A percentile compares a stretch with the other conserved stretches of the same genome.
Conservation (phyloP, 139 green algal species). For the Micractinium sp. region DNA sequence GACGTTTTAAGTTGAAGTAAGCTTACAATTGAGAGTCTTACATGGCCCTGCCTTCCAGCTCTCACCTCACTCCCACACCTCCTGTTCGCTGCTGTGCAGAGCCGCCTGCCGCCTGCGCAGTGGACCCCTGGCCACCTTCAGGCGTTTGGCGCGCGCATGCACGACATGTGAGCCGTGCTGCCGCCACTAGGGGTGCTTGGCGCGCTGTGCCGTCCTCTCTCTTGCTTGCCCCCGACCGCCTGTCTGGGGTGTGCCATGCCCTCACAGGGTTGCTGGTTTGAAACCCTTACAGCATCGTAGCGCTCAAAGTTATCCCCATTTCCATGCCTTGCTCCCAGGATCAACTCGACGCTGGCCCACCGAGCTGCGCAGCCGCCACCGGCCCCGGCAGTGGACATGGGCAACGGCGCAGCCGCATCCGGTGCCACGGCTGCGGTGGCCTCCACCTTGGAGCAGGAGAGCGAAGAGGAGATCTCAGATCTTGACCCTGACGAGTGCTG, state of each 20-base stretch:
- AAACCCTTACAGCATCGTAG: too few relatives aligned
- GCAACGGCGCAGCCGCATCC: neutral
- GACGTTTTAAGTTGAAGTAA: too few relatives aligned
- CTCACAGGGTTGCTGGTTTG: neutral
- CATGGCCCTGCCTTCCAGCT: too few relatives aligned
- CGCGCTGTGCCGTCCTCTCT: neutral
- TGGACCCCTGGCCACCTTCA: neutral
- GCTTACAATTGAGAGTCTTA: too few relatives aligned
- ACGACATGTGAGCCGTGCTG: slow-evolving; percentile 4
- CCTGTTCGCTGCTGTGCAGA: neutral
- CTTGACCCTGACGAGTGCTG: neutral
- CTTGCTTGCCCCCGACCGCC: neutral
- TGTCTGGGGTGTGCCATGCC: neutral
- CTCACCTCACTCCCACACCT: neutral
- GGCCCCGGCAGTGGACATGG: neutral
- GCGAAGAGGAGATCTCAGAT: neutral
- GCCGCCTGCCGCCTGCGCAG: neutral
- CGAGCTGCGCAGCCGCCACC: too few relatives aligned
- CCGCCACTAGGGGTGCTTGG: neutral
- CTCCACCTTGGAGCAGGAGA: neutral
- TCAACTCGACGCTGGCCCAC: neutral
- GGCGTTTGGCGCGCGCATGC: neutral
- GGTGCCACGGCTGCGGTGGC: neutral
- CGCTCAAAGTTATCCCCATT: too few relatives aligned
- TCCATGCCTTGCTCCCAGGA: neutral